A percentile compares a stretch with the other conserved stretches of the same genome.
phyloP scores from a whole-genome alignment of 148 eudicot species.

The Simmondsia chinensis region DNA sequence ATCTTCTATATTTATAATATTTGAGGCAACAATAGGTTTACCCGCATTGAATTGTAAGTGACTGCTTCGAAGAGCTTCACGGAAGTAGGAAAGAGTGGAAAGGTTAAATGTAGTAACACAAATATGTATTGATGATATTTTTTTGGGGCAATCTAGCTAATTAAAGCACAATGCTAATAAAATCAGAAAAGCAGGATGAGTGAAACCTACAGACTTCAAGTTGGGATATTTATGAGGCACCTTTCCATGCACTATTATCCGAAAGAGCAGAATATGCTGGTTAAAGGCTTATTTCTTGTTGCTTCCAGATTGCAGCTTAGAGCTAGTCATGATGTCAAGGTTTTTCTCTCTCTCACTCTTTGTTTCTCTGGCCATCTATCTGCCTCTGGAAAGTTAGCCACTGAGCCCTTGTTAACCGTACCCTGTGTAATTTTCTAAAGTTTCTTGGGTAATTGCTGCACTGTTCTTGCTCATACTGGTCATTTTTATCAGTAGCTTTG shows the following conservation, averaged over 20 bases:
- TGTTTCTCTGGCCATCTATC: neutral
- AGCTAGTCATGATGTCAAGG: slow-evolving; percentile 34
- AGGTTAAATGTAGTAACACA: neutral
- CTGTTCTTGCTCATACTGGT: too few species aligned
- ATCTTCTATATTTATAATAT: too few species aligned
- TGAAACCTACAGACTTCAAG: slow-evolving; percentile 19
- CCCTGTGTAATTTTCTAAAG: too few species aligned
- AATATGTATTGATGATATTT: too few species aligned
- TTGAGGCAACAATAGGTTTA: too few species aligned
- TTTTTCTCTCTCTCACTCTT: slow-evolving; percentile 12
- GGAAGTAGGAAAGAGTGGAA: neutral
- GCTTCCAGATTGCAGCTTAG: slow-evolving; percentile 29
- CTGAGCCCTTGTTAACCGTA: too few species aligned
- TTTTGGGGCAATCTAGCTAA: slow-evolving; percentile 14
- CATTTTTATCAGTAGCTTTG: too few species aligned
- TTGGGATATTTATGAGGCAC: slow-evolving; percentile 26
- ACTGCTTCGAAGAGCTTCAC: too few species aligned
- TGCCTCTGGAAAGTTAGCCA: neutral
- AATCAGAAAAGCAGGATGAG: slow-evolving; percentile 30
- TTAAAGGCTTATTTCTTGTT: slow-evolving; percentile 20
- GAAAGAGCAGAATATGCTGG: slow-evolving; percentile 30
- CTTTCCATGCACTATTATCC: slow-evolving; percentile 23
- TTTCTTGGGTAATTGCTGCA: too few species aligned
- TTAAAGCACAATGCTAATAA: slow-evolving; percentile 17
- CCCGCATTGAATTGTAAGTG: too few species aligned